Base-by-base conservation (phyloP, 2,329 filamentous ascomycete genomes). In the Fusarium illudens region DNA sequence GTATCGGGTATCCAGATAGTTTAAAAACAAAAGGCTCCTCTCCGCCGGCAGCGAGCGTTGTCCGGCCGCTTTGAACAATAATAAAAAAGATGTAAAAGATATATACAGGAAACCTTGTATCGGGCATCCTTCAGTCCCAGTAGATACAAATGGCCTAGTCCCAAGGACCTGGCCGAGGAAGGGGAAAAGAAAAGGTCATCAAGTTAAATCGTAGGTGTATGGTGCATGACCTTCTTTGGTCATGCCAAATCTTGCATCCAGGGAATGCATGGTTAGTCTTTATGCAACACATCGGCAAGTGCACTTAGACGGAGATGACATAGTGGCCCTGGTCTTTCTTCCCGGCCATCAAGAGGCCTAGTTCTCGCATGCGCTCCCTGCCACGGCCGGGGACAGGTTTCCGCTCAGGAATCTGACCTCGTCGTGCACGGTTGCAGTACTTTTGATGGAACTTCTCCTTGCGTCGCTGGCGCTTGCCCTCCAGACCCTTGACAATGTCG, bases 401-500 rank as follows among this genome's bases (percentile, higher is more conserved):
- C 71, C 90, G 88, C 71, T 86, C 85, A 4, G 82, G 80, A 20
- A 86, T 83, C 71, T 87, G 85, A 12, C 87, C 86, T 75, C 93
- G 94, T 68, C 90, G 89, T 60, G 90, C 90, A 73, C 93, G 92
- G 76, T 93, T 90, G 82, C 92, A 96, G 76, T 95, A 91, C 78
- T 97, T 96, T 74, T 94, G 91, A 77, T 92, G 91, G 75, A 94
- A 92, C 80, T 97, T 97, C 80, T 98, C 94, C 81, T 92, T 94
- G 72, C 96, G 92, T 68, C 96, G 90, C 81, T 96, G 92, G 25
- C 94, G 91, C 83, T 97, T 98, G 80, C 92, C 91, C 82, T 99
- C 96, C 1, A 99, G 87, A 9, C 96, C 96, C 79, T 97, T 97
- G 79, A 97, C 92, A 65, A 97, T 99, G 79, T 98, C 96, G 71